These are phyloP conservation scores for Clathrus columnatus DNA, from an alignment of 768 basidiomycete species.

Conservation along the genomic window DNA sequence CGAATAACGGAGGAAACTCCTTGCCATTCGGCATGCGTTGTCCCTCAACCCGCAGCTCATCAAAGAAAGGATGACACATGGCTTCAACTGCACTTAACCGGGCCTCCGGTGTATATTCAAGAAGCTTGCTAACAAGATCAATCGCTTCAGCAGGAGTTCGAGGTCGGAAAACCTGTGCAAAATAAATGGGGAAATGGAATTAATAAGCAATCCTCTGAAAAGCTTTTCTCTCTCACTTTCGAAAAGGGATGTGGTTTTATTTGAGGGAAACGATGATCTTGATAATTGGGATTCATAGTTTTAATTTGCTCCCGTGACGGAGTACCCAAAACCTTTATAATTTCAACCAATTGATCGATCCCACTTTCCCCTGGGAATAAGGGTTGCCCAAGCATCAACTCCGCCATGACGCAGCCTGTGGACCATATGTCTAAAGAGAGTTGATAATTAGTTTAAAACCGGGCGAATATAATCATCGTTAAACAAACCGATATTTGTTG, in stretches of 20 bases:
- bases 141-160: conserved; percentile 95
- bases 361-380: conserved; percentile 98
- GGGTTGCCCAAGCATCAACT: conserved; percentile 97
- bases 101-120: conserved; percentile 96
- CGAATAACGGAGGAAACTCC: conserved; percentile 88
- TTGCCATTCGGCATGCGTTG: conserved; percentile 96
- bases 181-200: not conserved
- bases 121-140: conserved; percentile 85
- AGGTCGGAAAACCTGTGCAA: conserved; percentile 84
- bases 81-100: conserved; percentile 85
- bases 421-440: conserved; percentile 85
- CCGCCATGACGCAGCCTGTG: conserved; percentile 99
- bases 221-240: conserved; percentile 48
- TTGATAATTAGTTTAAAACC: not conserved
- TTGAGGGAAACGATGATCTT: conserved; percentile 99
- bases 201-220: not conserved
- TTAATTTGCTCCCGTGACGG: conserved; percentile 99
- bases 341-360: conserved; percentile 98
- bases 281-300: conserved; percentile 99
- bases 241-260: conserved; percentile 99
- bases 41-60: conserved; percentile 85
- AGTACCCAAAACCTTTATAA: conserved; percentile 98
- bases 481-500: conserved; percentile 89
- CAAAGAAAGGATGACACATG: conserved; percentile 95
- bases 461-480: conserved; percentile 2